phyloP scores from a whole-genome alignment of 2,329 filamentous ascomycete species.

The Trichoderma sp. region DNA sequence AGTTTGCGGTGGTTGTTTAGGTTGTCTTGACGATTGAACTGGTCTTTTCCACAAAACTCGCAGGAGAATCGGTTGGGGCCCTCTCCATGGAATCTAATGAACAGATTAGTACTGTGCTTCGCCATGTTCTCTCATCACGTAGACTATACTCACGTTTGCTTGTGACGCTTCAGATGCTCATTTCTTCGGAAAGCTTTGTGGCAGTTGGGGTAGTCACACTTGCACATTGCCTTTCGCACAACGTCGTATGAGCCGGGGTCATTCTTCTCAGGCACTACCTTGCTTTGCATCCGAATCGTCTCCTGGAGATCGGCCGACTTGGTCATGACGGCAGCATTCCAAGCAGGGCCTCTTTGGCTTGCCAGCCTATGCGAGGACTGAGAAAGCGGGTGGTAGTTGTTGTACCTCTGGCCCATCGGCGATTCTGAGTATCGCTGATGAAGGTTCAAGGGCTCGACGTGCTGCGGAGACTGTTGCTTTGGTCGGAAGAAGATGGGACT shows the following conservation, averaged over 20 bases:
- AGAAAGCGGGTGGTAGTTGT: conserved; percentile 35
- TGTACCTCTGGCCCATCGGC: conserved; percentile 35
- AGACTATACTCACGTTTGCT: conserved; percentile 48
- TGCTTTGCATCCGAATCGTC: conserved; percentile 41
- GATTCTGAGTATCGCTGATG: conserved; percentile 41
- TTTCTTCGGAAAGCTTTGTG: conserved; percentile 53
- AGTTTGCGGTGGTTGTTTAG: conserved; percentile 47
- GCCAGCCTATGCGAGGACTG: conserved; percentile 38
- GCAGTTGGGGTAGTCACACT: conserved; percentile 51
- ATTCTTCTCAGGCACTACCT: conserved; percentile 33
- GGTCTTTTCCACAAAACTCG: conserved; percentile 46
- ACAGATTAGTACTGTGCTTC: not conserved
- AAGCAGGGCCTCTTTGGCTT: conserved; percentile 44
- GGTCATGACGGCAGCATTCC: conserved; percentile 46
- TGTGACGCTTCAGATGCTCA: conserved; percentile 59
- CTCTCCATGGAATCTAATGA: conserved; percentile 41
- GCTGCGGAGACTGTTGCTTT: conserved; percentile 35
- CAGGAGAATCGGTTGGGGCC: conserved; percentile 45
- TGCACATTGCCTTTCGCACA: conserved; percentile 45
- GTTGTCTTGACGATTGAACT: conserved; percentile 47
- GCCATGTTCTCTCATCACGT: not conserved
- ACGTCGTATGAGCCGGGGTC: conserved; percentile 39
- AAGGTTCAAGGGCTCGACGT: conserved; percentile 40
- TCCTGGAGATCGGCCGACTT: conserved; percentile 49
- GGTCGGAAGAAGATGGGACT: conserved; percentile 46